phyloP scores from a whole-genome alignment of 352 stramenopile species.

The Peronospora farinosa region DNA sequence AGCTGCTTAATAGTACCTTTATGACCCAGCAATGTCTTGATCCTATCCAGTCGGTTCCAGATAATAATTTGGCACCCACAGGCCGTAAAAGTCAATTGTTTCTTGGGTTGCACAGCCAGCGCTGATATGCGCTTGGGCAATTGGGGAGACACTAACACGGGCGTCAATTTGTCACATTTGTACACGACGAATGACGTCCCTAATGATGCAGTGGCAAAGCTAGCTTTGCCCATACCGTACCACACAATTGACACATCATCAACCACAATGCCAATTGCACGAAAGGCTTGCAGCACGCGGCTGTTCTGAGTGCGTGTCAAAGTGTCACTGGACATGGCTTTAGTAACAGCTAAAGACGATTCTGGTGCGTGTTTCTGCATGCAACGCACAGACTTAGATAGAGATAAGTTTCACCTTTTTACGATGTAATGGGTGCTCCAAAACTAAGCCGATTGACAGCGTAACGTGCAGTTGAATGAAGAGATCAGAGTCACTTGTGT shows the following conservation, averaged over 20 bases:
- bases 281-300: constrained; percentile 82
- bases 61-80: constrained; percentile 65
- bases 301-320: constrained; percentile 60
- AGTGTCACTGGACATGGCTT: constrained; percentile 25
- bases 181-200: constrained; percentile 90
- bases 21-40: constrained; percentile 56
- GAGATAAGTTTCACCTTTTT: constrained; percentile 5
- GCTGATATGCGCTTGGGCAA: constrained; percentile 72
- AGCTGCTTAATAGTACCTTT: constrained; percentile 45
- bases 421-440: not conserved
- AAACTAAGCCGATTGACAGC: constrained; percentile 7
- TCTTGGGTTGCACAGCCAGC: constrained; percentile 53
- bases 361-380: not conserved
- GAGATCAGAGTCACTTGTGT: constrained; percentile 5
- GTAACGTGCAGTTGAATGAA: constrained; percentile 3
- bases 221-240: constrained; percentile 83
- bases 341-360: constrained; percentile 2
- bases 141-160: constrained; percentile 76
- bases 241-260: constrained; percentile 84
- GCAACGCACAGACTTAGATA: constrained; percentile 10
- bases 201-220: constrained; percentile 83
- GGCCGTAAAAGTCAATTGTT: constrained; percentile 74
- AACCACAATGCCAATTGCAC: constrained; percentile 85
- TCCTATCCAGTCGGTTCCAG: constrained; percentile 59
- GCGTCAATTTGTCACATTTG: constrained; percentile 85